phyloP scores from a whole-genome alignment of 1,139 yeast species.

The Candida sp. region DNA sequence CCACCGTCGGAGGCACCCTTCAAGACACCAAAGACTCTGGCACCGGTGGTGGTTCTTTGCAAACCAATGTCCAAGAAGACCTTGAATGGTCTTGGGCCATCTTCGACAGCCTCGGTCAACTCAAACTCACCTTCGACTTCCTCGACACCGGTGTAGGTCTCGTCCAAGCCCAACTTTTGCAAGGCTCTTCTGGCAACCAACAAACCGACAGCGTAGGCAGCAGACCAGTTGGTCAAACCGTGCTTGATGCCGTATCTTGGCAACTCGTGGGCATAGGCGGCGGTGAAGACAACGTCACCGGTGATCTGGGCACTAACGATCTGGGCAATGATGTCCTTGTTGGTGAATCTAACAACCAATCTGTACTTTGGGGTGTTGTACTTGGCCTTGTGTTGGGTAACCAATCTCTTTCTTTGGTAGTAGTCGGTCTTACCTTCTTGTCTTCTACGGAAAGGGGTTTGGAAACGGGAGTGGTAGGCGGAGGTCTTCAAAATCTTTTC shows the following conservation, averaged over 20 bases:
- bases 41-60: constrained; percentile 99
- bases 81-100: constrained; percentile 99
- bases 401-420: constrained; percentile 99
- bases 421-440: constrained; percentile 99
- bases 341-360: constrained; percentile 99
- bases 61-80: constrained; percentile 99
- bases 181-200: constrained; percentile 99
- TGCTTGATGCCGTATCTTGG: constrained; percentile 98
- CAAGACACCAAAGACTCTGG: constrained; percentile 98
- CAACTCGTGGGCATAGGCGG: constrained; percentile 99
- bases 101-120: constrained; percentile 99
- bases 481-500: constrained; percentile 73
- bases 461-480: constrained; percentile 99
- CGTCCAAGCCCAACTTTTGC: constrained; percentile 97
- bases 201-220: constrained; percentile 99
- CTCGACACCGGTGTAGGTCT: constrained; percentile 98
- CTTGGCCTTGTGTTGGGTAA: constrained; percentile 99
- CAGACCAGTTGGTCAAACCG: constrained; percentile 99
- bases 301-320: constrained; percentile 95
- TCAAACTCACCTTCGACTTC: constrained; percentile 99
- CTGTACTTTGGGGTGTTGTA: constrained; percentile 99
- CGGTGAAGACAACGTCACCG: constrained; percentile 95
- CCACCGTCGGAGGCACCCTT: constrained; percentile 99
- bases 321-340: constrained; percentile 99
- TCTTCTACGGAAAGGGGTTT: constrained; percentile 99